Conservation (phyloP, 1,284 basidiomycete genomes). For the Trametes polyzona region DNA sequence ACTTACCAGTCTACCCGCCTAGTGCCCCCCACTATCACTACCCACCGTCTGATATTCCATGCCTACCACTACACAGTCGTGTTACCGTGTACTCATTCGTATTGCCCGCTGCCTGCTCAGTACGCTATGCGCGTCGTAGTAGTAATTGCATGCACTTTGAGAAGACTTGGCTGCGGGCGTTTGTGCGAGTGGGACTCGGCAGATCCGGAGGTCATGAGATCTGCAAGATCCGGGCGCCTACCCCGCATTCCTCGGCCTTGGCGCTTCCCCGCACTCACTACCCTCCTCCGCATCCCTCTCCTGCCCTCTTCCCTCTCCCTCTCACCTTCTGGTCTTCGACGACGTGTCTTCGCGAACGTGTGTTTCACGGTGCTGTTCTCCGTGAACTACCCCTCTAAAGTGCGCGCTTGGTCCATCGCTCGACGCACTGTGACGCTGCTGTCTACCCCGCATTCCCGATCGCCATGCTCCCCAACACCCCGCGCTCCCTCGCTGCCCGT, state of each 20-base stretch:
- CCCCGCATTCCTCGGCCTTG: constrained; percentile 8
- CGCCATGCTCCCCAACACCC: constrained; percentile 21
- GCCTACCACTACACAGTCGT: no score
- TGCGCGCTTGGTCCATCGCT: no score
- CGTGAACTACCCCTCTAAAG: no score
- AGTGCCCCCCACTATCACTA: no score
- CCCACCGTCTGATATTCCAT: no score
- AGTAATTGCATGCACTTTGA: no score
- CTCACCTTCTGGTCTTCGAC: background rate
- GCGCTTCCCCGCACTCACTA: background rate
- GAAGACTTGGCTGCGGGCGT: no score
- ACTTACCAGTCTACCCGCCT: no score
- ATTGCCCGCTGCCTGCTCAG: no score
- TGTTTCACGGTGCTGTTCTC: background rate
- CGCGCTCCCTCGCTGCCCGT: constrained; percentile 18
- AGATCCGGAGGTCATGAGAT: constrained; percentile 12
- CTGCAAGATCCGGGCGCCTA: constrained; percentile 14
- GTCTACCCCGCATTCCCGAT: background rate
- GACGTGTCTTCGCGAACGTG: background rate
- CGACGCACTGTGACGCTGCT: background rate
- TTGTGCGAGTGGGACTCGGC: background rate
- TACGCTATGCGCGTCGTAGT: no score
- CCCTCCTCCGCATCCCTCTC: background rate
- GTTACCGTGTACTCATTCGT: no score
- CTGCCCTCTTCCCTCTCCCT: background rate